Evolutionary conservation across 2,329 filamentous ascomycete genomes (phyloP).

Genomic region (Pseudogymnoascus sp.): DNA sequence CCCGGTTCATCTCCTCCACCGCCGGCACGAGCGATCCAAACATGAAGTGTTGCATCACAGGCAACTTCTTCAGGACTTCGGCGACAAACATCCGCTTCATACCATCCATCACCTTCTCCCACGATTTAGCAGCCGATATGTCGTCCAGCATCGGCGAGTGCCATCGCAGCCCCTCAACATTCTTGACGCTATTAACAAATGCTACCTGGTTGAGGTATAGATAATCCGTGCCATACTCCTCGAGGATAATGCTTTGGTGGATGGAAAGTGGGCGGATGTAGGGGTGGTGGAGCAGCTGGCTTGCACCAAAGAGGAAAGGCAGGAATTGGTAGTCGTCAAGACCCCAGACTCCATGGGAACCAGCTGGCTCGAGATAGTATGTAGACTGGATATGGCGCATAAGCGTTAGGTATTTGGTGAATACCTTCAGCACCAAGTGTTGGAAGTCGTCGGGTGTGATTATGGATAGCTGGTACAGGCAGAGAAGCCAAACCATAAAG

Average conservation of each 20-base stretch:
- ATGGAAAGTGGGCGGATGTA: conserved; percentile 73
- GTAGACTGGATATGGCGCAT: conserved; percentile 85
- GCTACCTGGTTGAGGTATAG: conserved; percentile 86
- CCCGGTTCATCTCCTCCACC: conserved; percentile 67
- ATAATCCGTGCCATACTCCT: conserved; percentile 76
- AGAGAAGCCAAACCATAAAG: conserved; percentile 94
- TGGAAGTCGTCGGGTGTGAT: conserved; percentile 60
- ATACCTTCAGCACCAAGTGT: conserved; percentile 66
- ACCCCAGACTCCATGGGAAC: conserved; percentile 96
- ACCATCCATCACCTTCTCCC: conserved; percentile 85
- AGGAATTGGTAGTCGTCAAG: conserved; percentile 96
- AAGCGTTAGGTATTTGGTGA: conserved; percentile 70
- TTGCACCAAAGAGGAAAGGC: conserved; percentile 88
- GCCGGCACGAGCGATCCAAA: conserved; percentile 83
- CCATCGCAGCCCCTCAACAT: conserved; percentile 87
- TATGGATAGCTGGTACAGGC: conserved; percentile 69
- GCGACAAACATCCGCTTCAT: conserved; percentile 96
- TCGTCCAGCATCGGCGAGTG: conserved; percentile 98
- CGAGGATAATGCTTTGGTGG: conserved; percentile 78
- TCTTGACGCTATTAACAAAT: conserved; percentile 95
- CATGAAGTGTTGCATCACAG: conserved; percentile 97
- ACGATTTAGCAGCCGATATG: conserved; percentile 81
- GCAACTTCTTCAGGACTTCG: conserved; percentile 85
- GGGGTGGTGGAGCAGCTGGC: conserved; percentile 76
- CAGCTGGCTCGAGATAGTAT: conserved; percentile 94